Evolutionary conservation across 2,329 filamentous ascomycete species (phyloP).

Genomic region (Pseudocercospora cruenta): DNA sequence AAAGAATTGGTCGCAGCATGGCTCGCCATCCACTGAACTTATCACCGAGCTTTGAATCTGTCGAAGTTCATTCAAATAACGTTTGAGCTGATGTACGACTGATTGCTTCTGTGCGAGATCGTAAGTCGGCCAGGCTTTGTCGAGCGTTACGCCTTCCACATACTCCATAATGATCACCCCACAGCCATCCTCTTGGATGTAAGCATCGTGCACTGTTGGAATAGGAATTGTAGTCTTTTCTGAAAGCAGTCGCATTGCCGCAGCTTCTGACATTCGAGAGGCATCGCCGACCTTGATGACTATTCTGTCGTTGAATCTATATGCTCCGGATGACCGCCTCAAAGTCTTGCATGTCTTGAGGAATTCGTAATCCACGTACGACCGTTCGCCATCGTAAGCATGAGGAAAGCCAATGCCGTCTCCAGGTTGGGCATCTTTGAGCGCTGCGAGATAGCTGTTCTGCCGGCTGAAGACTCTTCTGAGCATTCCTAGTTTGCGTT

Average conservation of each 20-base stretch:
- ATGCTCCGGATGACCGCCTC: constrained; percentile 11
- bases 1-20: constrained; percentile 16
- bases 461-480: constrained; percentile 9
- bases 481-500: constrained; percentile 5
- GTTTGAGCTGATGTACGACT: constrained; percentile 8
- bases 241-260: constrained; percentile 7
- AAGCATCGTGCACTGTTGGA: constrained; percentile 15
- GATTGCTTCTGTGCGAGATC: constrained; percentile 9
- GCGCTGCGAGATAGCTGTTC: constrained; percentile 5
- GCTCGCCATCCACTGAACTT: constrained; percentile 5
- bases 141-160: constrained; percentile 16
- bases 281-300: constrained; percentile 11
- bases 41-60: constrained; percentile 7
- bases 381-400: constrained; percentile 9
- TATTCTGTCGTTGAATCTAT: constrained; percentile 1
- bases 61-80: constrained; percentile 13
- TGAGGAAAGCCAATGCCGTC: constrained; percentile 13
- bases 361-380: constrained; percentile 13
- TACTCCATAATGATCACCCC: constrained; percentile 20
- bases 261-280: constrained; percentile 11
- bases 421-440: constrained; percentile 15
- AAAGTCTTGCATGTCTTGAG: constrained; percentile 15
- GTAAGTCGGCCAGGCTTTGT: constrained; percentile 15
- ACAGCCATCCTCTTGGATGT: constrained; percentile 14
- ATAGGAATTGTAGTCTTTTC: constrained; percentile 16